A percentile compares a stretch with the other conserved stretches of the same genome.
Conservation (phyloP, 2,329 filamentous ascomycete species). For the Bipolaris victoriae region DNA sequence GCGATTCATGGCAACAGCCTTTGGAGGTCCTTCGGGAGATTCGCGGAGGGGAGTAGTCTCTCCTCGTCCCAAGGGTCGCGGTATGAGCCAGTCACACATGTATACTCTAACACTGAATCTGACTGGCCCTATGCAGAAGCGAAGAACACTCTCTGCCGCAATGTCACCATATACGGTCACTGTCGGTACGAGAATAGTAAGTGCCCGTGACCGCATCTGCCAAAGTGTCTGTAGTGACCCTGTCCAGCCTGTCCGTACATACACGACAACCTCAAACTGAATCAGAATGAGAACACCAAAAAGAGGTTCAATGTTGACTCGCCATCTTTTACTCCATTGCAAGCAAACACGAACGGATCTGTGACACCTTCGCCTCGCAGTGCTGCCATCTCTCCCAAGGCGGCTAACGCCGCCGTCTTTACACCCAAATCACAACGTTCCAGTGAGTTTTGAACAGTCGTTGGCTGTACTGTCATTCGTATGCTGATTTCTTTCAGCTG, state of each 20-base stretch:
- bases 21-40: slow-evolving; percentile 48
- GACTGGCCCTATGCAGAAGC: slow-evolving; percentile 57
- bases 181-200: slow-evolving; percentile 86
- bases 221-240: slow-evolving; percentile 25
- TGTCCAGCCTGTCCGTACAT: slow-evolving; percentile 74
- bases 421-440: slow-evolving; percentile 67
- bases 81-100: slow-evolving; percentile 34
- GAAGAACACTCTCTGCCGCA: slow-evolving; percentile 89
- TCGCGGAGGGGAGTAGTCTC: slow-evolving; percentile 51
- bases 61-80: slow-evolving; percentile 53
- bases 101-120: slow-evolving; percentile 20
- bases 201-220: slow-evolving; percentile 21
- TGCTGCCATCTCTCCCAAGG: slow-evolving; percentile 83
- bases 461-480: slow-evolving; percentile 2
- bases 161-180: slow-evolving; percentile 91
- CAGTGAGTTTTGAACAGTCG: slow-evolving; percentile 40
- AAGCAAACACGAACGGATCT: slow-evolving; percentile 55
- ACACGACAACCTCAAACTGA: slow-evolving; percentile 74
- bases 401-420: slow-evolving; percentile 86
- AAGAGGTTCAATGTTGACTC: slow-evolving; percentile 94
- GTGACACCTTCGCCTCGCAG: slow-evolving; percentile 64
- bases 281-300: slow-evolving; percentile 63
- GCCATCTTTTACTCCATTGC: slow-evolving; percentile 84
- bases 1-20: slow-evolving; percentile 47
- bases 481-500: slow-evolving; percentile 39